Evolutionary conservation across 768 basidiomycete genomes (phyloP).

Genomic region (Gloeostereum incarnatum): DNA sequence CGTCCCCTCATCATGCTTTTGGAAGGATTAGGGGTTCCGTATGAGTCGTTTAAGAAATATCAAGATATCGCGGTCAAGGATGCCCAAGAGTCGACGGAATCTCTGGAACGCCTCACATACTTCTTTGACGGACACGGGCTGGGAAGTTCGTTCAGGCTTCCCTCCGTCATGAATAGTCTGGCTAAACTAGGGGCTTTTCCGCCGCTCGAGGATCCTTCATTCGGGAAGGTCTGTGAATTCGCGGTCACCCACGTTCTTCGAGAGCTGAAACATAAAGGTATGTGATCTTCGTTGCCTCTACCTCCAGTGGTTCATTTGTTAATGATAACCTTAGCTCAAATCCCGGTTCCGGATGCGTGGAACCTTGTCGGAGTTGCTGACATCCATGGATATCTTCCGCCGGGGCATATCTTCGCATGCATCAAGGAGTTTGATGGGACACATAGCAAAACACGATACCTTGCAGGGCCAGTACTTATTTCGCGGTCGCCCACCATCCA

Average conservation of each 20-base stretch:
- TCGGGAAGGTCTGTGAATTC: constrained; percentile 40
- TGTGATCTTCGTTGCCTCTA: neutral
- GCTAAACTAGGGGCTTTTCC: constrained; percentile 34
- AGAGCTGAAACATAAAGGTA: constrained; percentile 33
- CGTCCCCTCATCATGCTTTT: constrained; percentile 61
- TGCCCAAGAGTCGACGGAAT: constrained; percentile 30
- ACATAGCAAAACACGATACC: constrained; percentile 30
- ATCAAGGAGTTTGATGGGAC: constrained; percentile 30
- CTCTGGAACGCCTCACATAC: constrained; percentile 32
- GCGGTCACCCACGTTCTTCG: constrained; percentile 57
- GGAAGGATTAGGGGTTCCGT: constrained; percentile 49
- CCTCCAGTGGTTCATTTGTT: neutral
- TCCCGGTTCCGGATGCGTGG: constrained; percentile 53
- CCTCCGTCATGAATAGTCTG: constrained; percentile 41
- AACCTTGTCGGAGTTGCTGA: constrained; percentile 72
- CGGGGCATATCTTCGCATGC: constrained; percentile 55
- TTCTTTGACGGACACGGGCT: constrained; percentile 51
- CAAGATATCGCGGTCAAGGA: constrained; percentile 44
- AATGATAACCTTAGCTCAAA: constrained; percentile 45
- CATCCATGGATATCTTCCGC: constrained; percentile 35
- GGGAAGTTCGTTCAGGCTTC: constrained; percentile 44
- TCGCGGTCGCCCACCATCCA: constrained; percentile 63
- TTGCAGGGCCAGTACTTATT: constrained; percentile 46
- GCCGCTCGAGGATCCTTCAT: constrained; percentile 24
- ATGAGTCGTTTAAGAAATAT: constrained; percentile 38